Base-by-base conservation (phyloP, 495 filamentous ascomycete genomes). In the Aspergillus mulundensis region DNA sequence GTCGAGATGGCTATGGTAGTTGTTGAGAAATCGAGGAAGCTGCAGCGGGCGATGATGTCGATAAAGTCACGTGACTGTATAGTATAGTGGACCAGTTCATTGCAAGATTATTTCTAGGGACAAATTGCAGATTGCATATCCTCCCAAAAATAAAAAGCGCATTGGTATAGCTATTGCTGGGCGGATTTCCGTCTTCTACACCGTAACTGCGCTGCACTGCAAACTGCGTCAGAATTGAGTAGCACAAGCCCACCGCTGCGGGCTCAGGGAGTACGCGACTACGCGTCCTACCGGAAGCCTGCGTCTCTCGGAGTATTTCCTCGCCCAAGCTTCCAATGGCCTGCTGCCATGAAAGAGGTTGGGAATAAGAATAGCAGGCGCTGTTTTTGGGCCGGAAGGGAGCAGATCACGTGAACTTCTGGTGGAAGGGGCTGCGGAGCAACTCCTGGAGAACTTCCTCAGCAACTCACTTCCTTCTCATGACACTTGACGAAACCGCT, bases 391-490 rank as follows among this genome's bases (percentile, higher is more conserved):
- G 44, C 21, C 19, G 41, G 53, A 41, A 16, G 23, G 40, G 30
- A 28, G 44, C n/a, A n/a, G 10, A 42, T 56, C 53, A 56, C 53
- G 53, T 56, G 53, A 21, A 24, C 12, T 11, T 6, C 20, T 38
- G 20, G 42, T 15, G 15, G 20, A 56, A 49, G 36, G n/a, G 25
- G 16, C 16, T 21, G 25, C 25, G 25, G 32, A 36, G 7, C 12
- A 2, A 7, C 32, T 36, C 32, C 32, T 15, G 24, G n/a, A 28
- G 14, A 48, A 4, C 24, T 25, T 34, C 28, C 18, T 50, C 16
- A 8, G 10, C 18, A 12, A 38, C 14, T 30, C 19, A 12, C n/a
- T 11, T 50, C 20, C 18, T 6, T 38, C 16, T 23, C 16, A 44
- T 7, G 12, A 18, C 4, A 40, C 14, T 14, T 36, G 32, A 36